Evolutionary conservation across 345 rosid genomes (phyloP).

Genomic region (Eutrema heterophyllum): DNA sequence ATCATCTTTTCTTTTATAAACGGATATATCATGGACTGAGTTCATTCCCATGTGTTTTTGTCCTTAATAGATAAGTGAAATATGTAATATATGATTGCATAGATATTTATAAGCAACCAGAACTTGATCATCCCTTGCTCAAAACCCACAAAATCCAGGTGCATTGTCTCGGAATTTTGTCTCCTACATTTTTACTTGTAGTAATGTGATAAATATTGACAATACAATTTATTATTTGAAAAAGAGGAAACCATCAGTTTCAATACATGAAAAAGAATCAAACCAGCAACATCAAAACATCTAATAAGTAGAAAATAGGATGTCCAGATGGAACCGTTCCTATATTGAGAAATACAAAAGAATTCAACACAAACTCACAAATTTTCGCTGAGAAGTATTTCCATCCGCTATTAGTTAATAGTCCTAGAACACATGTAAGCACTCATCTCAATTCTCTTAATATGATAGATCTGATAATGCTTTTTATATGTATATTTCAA

Average conservation of each 20-base stretch:
- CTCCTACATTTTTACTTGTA: not conserved
- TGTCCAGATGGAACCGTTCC: conserved; percentile 8
- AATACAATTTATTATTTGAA: not conserved
- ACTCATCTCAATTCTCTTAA: not conserved
- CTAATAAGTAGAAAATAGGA: not conserved
- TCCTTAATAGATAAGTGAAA: conserved; percentile 7
- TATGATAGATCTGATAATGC: not conserved
- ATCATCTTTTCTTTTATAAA: not conserved
- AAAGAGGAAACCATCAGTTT: not conserved
- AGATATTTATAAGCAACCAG: conserved; percentile 16
- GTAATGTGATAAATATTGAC: not conserved
- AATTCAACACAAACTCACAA: not conserved
- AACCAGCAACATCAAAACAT: not conserved
- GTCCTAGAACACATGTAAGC: not conserved
- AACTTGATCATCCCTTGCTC: conserved; percentile 13
- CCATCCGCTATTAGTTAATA: not conserved
- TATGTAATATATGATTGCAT: conserved; percentile 17
- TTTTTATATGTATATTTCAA: not conserved
- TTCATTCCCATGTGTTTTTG: not conserved
- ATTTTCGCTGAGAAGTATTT: not conserved
- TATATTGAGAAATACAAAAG: not conserved
- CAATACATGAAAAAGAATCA: not conserved
- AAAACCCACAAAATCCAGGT: conserved; percentile 12
- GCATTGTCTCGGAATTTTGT: not conserved
- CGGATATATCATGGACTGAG: not conserved